Base-by-base conservation (phyloP, 768 basidiomycete species). In the Boletellus sp. region DNA sequence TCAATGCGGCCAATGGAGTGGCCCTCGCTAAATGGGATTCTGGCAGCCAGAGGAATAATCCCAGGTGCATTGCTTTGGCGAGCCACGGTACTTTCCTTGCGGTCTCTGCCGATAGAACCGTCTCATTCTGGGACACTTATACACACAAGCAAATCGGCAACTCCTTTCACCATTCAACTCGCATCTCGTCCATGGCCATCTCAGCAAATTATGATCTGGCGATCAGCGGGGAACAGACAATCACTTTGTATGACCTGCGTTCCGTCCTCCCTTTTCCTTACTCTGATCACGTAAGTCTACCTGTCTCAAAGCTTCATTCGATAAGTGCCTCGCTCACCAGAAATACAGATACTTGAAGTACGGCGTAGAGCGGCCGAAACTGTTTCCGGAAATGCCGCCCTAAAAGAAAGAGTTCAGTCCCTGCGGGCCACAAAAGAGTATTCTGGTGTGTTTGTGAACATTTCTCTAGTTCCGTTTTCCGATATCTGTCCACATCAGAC, bases 51-150 rank as follows among this genome's bases (percentile, higher is more conserved):
- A 17, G 10, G 4, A 19, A 26, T 1, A 0, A 24, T 11, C 42
- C 36, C 9, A 19, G 0, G 5, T 39, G 34, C 24, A 42, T 55
- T 4, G 4, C 42, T 17, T 11, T 55, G 4, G 38, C 46, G 5
- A 35, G 16, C 17, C 26, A 42, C 8, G 43, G 38, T 16, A 19
- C 9, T 3, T 47, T 43, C 37, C 31, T 55, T 13, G 52, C 42
- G 10, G 42, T 23, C 17, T 28, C 36, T 5, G 34, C 16, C 0
- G 3, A 10, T 1, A 34, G 47, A 0, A 47, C 48, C 4, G 35
- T 56, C 13, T 56, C 55, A 2, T 47, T 56, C 17, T 55, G 53
- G 53, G 37, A 50, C 35, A n/a, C 23, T 1, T 28, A 5, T 0
- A 55, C 53, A 1, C 48, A 37, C n/a, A n/a, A n/a, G n/a, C n/a